Base-by-base conservation (phyloP, 2,329 filamentous ascomycete species). In the Colletotrichum incanum region DNA sequence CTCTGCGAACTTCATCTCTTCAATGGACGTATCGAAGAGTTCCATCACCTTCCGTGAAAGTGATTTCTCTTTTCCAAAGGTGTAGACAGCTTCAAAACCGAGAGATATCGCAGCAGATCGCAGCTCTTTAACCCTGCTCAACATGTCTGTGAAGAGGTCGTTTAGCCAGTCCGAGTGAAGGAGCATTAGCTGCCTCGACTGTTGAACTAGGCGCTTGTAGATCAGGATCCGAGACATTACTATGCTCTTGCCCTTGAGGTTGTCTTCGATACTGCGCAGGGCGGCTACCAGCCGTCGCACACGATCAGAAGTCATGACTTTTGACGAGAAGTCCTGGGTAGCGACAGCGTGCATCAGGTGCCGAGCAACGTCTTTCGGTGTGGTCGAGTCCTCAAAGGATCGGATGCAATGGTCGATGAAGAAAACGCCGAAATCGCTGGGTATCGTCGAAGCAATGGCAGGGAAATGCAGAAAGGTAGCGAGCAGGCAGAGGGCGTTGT, bases 261-360 rank as follows among this genome's bases (percentile, higher is more conserved):
- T 89, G 3, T 93, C 87, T 66, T 94, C 92, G 45, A 98, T 90
- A 8, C 88, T 89, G 78, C 93, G 90, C 9, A 98, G 83, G 0
- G 91, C 89, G 1, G 88, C 85, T 14, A 99, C 85, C 16, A 98
- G 85, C 47, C 91, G 91, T 41, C 91, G 90, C 1, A 93, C 89
- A 64, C 94, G 90, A 59, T 93, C 89, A 5, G 86, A 82, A 0
- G 91, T 95, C 89, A 98, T 93, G 45, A 94, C 88, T 75, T 92
- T 93, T 1, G 89, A 76, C 0, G 91, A 84, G 76, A 98, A 98
- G 73, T 91, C 93, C 78, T 98, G 95, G 56, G 93, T 90, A 55
- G 92, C 93, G 18, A 98, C 86, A 7, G 97, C 87, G 74, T 95
- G 92, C 86, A 98, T 91, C 76, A 97, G 88, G 75, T 93, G 92